Evolutionary conservation across 2,329 filamentous ascomycete species (phyloP), one percentile per base, ranked within the genome.

Genomic region (Fusarium sp.): DNA sequence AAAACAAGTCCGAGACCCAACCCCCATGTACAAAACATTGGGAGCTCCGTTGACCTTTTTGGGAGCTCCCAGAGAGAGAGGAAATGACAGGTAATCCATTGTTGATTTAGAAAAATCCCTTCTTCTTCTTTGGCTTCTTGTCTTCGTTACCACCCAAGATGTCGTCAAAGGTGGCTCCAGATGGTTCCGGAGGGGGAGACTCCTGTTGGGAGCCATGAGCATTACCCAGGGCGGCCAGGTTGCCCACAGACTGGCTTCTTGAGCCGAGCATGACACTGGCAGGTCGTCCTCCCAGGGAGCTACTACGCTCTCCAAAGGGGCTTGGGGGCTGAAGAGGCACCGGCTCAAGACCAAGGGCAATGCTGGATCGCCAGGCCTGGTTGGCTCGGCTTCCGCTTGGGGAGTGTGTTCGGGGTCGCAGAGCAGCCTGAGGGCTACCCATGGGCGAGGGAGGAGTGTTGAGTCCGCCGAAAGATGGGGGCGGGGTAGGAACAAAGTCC

Each of bases 81-180:
- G 63, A 43, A 63, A 45, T 20, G 60, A 18, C 24, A 39, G 58
- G 20, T 22, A 39, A 33, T 27, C 31, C 41, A 20, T 33, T 8
- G 50, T 52, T 37, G 20, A n/a, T 45, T 60, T 75, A 85, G 71
- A 84, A 85, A 73, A 84, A 85, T 57, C 84, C 80, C 58, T 81
- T 80, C 80, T 81, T 80, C 80, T 84, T 85, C 81, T 85, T 84
- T 37, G 77, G 64, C 70, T 82, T 82, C 71, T 81, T 81, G 10
- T 76, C 75, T 48, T 82, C 73, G 13, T 74, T 75, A n/a, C 69
- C 82, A n/a, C 69, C 82, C 27, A 88, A 78, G 39, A 88, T 88
- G 58, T 88, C 86, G 71, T 88, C 86, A 76, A 88, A 88, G 0
- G 86, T 88, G 31, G 83, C 81, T 4, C 84, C 82, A 13, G 82